These are phyloP conservation scores for Eimeria praecox DNA, from an alignment of 169 alveolate species.

Conservation along the genomic window DNA sequence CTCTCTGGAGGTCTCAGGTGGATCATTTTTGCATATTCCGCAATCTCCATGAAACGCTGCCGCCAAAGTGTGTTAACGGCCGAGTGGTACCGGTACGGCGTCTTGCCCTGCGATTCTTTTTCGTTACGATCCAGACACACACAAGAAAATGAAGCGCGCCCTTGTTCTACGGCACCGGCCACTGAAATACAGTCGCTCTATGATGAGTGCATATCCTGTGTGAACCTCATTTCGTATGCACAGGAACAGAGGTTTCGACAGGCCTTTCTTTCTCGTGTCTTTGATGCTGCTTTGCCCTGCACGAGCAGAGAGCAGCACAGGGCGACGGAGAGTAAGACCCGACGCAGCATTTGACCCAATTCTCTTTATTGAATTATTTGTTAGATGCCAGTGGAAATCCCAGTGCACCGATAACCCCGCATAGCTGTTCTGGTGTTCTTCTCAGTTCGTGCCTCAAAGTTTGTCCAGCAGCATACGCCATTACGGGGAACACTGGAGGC, in stretches of 20 bases:
- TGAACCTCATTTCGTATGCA: conserved; percentile 1
- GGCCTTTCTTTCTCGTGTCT: conserved; percentile 68
- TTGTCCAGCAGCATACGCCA: conserved; percentile 46
- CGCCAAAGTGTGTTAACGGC: conserved; percentile 65
- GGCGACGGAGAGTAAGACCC: conserved; percentile 50
- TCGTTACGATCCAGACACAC: not conserved
- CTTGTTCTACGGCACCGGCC: not conserved
- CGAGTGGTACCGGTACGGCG: conserved; percentile 34
- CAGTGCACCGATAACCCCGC: not conserved
- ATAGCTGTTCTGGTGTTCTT: not conserved
- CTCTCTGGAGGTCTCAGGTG: conserved; percentile 81
- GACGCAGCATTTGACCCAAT: not conserved
- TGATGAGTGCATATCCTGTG: not conserved
- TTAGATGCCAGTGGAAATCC: not conserved
- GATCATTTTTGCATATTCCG: conserved; percentile 80
- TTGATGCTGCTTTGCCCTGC: conserved; percentile 73
- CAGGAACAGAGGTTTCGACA: conserved; percentile 75
- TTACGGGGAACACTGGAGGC: conserved; percentile 64
- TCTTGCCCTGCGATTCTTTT: not conserved
- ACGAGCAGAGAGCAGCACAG: conserved; percentile 72
- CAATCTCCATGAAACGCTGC: conserved; percentile 79
- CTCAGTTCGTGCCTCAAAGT: conserved; percentile 56
- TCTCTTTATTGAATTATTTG: not conserved
- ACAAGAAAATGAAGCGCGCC: not conserved
- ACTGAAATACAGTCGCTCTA: not conserved